Conservation (phyloP, 2,329 filamentous ascomycete species). For the Penicillium verrucosum region DNA sequence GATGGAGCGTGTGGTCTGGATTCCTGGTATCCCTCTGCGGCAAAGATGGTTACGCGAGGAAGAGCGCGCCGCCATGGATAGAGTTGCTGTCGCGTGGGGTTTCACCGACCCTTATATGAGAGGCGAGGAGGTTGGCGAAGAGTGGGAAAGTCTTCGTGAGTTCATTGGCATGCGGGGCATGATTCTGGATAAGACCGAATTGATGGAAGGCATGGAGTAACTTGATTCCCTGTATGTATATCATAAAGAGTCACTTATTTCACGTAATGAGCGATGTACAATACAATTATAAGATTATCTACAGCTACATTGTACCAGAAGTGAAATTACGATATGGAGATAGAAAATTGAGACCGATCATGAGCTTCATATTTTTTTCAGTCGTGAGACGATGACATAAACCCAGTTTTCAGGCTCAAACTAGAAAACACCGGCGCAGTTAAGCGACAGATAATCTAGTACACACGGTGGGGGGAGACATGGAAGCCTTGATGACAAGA, state of each 20-base stretch:
- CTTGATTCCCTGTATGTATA: conserved; percentile 4
- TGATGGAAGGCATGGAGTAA: conserved; percentile 89
- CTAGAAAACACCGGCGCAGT: conserved; percentile 24
- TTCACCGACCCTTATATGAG: conserved; percentile 76
- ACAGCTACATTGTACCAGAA: neutral
- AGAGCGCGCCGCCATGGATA: conserved; percentile 82
- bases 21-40: conserved; percentile 72
- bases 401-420: conserved; percentile 27
- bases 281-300: neutral
- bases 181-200: conserved; percentile 81
- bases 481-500: conserved; percentile 99
- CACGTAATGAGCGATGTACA: neutral
- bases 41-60: conserved; percentile 86
- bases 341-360: conserved; percentile 25
- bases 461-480: conserved; percentile 97
- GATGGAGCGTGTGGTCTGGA: conserved; percentile 91
- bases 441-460: conserved; percentile 60
- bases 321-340: conserved; percentile 2
- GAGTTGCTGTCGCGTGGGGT: conserved; percentile 83
- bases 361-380: conserved; percentile 34
- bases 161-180: conserved; percentile 80
- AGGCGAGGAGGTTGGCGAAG: conserved; percentile 85
- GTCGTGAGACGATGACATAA: conserved; percentile 31
- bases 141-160: conserved; percentile 83
- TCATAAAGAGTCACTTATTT: neutral